A percentile compares a stretch with the other conserved stretches of the same genome.
Evolutionary conservation across 768 basidiomycete genomes (phyloP).

Genomic region (Boletus pseudopeckii): DNA sequence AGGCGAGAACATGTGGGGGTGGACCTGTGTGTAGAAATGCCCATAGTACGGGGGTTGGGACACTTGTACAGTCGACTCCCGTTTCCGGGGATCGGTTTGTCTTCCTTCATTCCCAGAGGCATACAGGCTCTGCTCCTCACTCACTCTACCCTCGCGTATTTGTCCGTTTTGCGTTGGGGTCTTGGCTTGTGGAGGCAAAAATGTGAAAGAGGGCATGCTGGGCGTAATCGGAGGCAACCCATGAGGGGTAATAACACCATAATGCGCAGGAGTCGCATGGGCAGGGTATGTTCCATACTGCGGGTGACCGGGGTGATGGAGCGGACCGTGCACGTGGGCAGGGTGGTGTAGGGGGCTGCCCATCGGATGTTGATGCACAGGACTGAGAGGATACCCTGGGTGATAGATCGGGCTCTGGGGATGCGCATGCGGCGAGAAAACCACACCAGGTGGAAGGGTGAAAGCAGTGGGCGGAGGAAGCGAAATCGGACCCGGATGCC

Average conservation of each 20-base stretch:
- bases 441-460: slow-evolving; percentile 37
- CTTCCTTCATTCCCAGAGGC: slow-evolving; percentile 6
- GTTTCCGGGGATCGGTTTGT: neutral
- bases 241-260: slow-evolving; percentile 59
- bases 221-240: slow-evolving; percentile 94
- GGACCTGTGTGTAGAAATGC: slow-evolving; percentile 21
- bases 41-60: slow-evolving; percentile 12
- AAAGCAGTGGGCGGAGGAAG: slow-evolving; percentile 58
- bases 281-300: slow-evolving; percentile 29
- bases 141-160: neutral
- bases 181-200: slow-evolving; percentile 52
- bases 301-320: slow-evolving; percentile 29
- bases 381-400: slow-evolving; percentile 33
- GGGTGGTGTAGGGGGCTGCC: slow-evolving; percentile 33
- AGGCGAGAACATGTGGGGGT: slow-evolving; percentile 28
- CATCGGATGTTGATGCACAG: slow-evolving; percentile 23
- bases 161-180: slow-evolving; percentile 21
- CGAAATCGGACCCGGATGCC: slow-evolving; percentile 69
- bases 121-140: slow-evolving; percentile 2
- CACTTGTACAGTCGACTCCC: slow-evolving; percentile 7
- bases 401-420: slow-evolving; percentile 41
- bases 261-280: slow-evolving; percentile 22
- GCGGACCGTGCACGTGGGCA: slow-evolving; percentile 30
- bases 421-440: slow-evolving; percentile 33
- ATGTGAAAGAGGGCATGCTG: slow-evolving; percentile 93